Conservation (phyloP, 768 basidiomycete species). For the Chiua virens region DNA sequence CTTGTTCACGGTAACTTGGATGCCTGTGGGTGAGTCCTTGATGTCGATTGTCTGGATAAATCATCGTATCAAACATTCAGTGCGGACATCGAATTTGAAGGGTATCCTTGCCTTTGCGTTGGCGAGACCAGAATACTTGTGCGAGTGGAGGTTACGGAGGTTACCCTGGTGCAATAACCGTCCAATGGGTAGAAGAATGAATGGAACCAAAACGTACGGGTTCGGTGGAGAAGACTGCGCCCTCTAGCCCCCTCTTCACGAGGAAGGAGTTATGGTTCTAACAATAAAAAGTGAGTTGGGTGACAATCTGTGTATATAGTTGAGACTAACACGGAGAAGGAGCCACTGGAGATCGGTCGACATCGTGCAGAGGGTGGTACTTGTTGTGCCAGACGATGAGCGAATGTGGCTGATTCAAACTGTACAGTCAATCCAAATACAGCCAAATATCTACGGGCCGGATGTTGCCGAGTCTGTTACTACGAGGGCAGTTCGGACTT, state of each 20-base stretch:
- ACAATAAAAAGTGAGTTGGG: not conserved
- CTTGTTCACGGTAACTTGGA: constrained; percentile 68
- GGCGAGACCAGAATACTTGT: constrained; percentile 88
- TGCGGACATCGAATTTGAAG: not conserved
- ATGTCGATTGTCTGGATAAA: constrained; percentile 62
- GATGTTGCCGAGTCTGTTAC: too few species aligned
- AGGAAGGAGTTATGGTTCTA: constrained; percentile 85
- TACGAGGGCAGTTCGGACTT: too few species aligned
- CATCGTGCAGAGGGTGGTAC: constrained; percentile 49
- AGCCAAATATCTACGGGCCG: constrained; percentile 13
- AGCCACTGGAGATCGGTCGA: constrained; percentile 93
- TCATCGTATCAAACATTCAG: not conserved
- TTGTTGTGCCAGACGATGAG: constrained; percentile 17
- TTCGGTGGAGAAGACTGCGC: constrained; percentile 83
- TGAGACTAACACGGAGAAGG: constrained; percentile 74
- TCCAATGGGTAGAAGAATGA: constrained; percentile 1
- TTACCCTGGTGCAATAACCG: constrained; percentile 58
- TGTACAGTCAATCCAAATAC: constrained; percentile 34
- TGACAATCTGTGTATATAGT: not conserved
- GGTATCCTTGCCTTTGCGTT: constrained; percentile 65
- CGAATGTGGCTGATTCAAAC: constrained; percentile 32
- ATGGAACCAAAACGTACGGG: constrained; percentile 48
- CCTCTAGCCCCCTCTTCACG: constrained; percentile 72
- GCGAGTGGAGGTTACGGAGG: constrained; percentile 84
- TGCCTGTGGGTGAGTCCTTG: constrained; percentile 49